Conservation (phyloP, 352 stramenopile genomes). For the Phytophthora pistaciae region DNA sequence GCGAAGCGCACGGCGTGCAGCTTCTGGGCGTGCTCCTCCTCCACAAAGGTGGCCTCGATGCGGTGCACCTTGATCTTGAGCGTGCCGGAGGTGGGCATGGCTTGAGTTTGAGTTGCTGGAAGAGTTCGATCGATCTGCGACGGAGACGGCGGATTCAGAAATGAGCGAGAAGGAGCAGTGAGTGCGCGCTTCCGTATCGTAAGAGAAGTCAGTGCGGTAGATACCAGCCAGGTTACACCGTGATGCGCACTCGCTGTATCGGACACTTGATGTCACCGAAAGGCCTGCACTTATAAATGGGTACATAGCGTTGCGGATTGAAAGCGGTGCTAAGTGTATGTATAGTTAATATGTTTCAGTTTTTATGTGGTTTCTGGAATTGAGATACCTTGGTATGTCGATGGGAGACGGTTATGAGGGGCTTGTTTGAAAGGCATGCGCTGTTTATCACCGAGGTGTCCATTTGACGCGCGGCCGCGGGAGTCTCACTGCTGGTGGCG, state of each 20-base stretch:
- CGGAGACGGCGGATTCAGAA: neutral
- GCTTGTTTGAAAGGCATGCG: neutral
- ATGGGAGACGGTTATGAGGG: neutral
- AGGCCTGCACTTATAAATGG: neutral
- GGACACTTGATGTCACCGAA: neutral
- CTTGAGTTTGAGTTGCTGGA: neutral
- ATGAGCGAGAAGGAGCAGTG: neutral
- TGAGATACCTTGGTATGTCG: neutral
- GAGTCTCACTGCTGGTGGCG: neutral
- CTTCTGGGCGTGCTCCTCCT: slow-evolving; percentile 27
- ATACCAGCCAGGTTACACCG: neutral
- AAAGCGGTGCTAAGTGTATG: neutral
- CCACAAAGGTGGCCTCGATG: slow-evolving; percentile 40
- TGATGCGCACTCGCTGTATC: neutral
- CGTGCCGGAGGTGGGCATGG: neutral
- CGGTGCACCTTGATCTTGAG: slow-evolving; percentile 45
- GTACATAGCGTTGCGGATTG: neutral
- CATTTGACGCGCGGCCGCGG: neutral
- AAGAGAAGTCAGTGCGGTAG: neutral
- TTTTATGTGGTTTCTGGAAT: neutral
- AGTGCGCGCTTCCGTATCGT: neutral
- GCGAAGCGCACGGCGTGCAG: slow-evolving; percentile 36
- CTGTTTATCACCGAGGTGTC: neutral
- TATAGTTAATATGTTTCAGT: neutral
- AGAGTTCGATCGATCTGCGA: neutral